Evolutionary conservation across 148 eudicot genomes (phyloP), one percentile per base, ranked within the genome.

Genomic region (Camellia japonica): DNA sequence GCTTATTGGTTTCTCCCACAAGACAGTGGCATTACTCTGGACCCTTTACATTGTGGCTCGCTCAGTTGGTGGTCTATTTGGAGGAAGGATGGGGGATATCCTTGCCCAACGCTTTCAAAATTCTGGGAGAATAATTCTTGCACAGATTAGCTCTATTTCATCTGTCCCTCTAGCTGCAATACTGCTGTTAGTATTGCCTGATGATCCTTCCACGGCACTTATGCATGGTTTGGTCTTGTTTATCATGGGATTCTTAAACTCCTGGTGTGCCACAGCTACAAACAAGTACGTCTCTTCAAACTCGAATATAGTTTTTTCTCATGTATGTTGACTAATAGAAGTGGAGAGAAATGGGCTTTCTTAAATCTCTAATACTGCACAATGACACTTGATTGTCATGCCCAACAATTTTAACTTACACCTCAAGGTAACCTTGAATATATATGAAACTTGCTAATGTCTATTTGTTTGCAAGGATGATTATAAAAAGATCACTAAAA

Each of bases 1-100:
- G 84, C 97, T 95, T 47, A 88, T 90, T 76, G 97, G 97, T 16
- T 93, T 95, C 84, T 92, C 97, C 19, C 97, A 95, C 78, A 84
- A 84, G 82, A 90, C 83, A 20, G 90, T 93, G 6, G 98, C 97
- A 16, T 59, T 86, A 0, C 83, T 95, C 7, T 85, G 87, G 93
- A 93, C 94, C 4, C 42, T 90, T 46, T 95, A 92, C 55, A 72
- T 80, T 5, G 65, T 93, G 63, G 90, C 93, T 12, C 42, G 79
- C 9, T 89, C 97, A 3, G 0, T 95, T 44, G 98, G 98, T 13
- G 88, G 89, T 10, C 79, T 95, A 56, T 88, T 91, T 83, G 98
- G 98, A 7, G 98, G 98, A 19, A 90, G 80, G 74, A 84, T 95
- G 88, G 98, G 97, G 49, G 98, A 95, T 81, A 20, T 84, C n/a